These are phyloP conservation scores for Casuarina cunninghamiana DNA, from an alignment of 306 rosid genomes.

Conservation along the genomic window DNA sequence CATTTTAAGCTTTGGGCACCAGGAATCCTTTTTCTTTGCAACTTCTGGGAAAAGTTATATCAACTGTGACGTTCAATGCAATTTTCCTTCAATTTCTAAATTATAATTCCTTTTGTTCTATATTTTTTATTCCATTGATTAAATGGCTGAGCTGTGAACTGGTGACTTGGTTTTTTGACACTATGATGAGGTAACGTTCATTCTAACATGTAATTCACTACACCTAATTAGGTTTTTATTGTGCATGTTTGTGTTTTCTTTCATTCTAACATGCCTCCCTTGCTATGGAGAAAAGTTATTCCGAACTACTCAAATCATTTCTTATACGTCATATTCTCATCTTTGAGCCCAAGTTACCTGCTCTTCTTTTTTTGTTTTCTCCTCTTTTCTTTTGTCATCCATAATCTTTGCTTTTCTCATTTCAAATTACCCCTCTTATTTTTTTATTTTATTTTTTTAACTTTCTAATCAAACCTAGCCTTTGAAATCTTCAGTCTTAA, in stretches of 20 bases:
- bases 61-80: not conserved
- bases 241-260: not conserved
- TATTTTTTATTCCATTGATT: conserved; percentile 1
- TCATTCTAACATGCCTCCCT: no score
- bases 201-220: not conserved
- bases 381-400: not conserved
- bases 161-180: not conserved
- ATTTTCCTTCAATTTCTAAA: not conserved
- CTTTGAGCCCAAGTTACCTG: not conserved
- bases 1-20: not conserved
- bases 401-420: not conserved
- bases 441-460: no score
- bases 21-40: not conserved
- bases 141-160: not conserved
- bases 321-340: not conserved
- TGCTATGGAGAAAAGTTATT: not conserved
- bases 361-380: not conserved
- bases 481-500: not conserved
- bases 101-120: not conserved
- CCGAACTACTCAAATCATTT: not conserved
- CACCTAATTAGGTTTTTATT: not conserved
- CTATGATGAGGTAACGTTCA: not conserved
- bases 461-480: no score
- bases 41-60: not conserved
- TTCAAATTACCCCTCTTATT: no score